Base-by-base conservation (phyloP, 108 stramenopile species). In the Aureococcus anophagefferens region DNA sequence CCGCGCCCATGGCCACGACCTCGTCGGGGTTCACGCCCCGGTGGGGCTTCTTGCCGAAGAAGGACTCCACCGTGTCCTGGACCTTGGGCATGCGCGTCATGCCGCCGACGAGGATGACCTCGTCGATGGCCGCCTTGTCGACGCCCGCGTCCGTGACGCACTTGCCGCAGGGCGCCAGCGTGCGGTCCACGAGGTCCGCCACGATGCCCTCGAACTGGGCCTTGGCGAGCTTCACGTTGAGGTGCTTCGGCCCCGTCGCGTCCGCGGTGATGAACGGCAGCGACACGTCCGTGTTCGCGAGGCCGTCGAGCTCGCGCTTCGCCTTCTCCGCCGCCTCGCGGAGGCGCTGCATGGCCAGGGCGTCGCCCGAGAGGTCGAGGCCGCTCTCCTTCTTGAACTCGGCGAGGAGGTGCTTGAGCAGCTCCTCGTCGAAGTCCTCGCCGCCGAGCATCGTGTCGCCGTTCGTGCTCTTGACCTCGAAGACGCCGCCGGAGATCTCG, bases 21-120 rank as follows among this genome's bases (percentile, higher is more conserved):
- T 99, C 99, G 79, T 99, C 99, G 67, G 99, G 97, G 81, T 99
- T 99, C 65, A 99, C 99, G 33, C 96, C 96, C 37, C 94, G 82
- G 70, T 80, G 82, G 25, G 90, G 89, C 71, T 76, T 74, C 74
- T 88, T 90, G 29, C 95, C 96, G 77, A 98, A 99, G 85, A 96
- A 96, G 67, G 89, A 81, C 85, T 97, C 94, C 32, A 99, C 97
- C 31, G 91, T 93, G 21, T 88, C 85, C 82, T 97, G 95, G 13
- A 99, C 99, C 89, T 98, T 96, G 35, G 99, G 99, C 97, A 99
- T 99, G 64, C 99, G 94, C 36, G 95, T 95, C 97, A 98, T 98
- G 77, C 99, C 99, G 68, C 99, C 99, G 16, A 99, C 99, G 31
- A 99, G 86, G 66, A 99, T 92, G 68, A 99, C 93, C 76, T 99